Evolutionary conservation across 2,329 filamentous ascomycete species (phyloP), one percentile per base, ranked within the genome.

Genomic region (Conoideocrella luteorostrata): DNA sequence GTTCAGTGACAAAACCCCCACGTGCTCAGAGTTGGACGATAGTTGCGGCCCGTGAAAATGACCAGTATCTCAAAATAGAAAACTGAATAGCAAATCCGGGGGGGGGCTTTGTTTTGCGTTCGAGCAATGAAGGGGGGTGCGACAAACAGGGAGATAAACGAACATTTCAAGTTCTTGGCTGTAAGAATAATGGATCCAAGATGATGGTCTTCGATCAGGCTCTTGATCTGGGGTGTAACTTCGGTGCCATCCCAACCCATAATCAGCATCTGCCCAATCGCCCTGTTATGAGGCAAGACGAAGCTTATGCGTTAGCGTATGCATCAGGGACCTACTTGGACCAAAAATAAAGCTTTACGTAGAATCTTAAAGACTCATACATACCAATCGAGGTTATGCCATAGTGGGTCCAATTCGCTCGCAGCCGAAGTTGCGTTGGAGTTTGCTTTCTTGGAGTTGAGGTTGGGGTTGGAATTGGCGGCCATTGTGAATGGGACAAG

Each of bases 161-260:
- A 65, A 91, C 87, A 87, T 73, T 88, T 88, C 43, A 91, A 71
- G 53, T 93, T 93, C 69, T 90, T 91, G 49, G 86, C 86, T 30
- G 86, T 90, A 49, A 93, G 68, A 47, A 89, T 72, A 57, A 97
- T 86, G 41, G 88, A 93, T 44, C 93, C 93, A 38, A 98, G 74
- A 62, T 97, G 86, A 61, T 91, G 81, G 53, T 88, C 77, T 61
- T 87, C 81, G 57, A 95, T 93, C 52, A 90, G 75, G 54, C 79
- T 82, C 52, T 79, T 80, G 60, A 93, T 89, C 64, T 90, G 86
- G 48, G 86, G 86, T 21, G 86, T 91, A 43, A 93, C 82, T 61
- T 86, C 78, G 44, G 84, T 88, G 48, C 87, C 87, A 71, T 93
- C 86, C 73, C 88, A 94, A 62, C 86, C 86, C 82, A 89, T 87